Conservation (phyloP, 192 early-diverging fungal species). For the Phlyctochytrium bullatum region DNA sequence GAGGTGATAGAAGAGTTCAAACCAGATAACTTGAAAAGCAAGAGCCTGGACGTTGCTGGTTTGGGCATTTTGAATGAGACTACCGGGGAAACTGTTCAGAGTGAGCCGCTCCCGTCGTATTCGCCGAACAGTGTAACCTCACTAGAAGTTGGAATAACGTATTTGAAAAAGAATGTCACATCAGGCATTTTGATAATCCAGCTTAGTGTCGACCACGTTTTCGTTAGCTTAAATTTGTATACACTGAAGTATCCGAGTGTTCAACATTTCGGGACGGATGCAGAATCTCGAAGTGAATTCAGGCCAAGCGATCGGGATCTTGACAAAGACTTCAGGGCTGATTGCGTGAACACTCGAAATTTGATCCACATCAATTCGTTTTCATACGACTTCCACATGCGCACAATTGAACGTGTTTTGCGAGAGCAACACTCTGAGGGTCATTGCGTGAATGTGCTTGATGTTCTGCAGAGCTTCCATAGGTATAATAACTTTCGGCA, state of each 20-base stretch:
- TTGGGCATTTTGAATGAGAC: conserved; percentile 1
- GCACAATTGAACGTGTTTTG: conserved; percentile 40
- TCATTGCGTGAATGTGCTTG: conserved; percentile 19
- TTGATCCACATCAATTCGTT: conserved; percentile 33
- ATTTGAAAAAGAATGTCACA: conserved; percentile 23
- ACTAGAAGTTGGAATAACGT: conserved; percentile 32
- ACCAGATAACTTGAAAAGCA: neutral
- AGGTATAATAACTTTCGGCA: conserved; percentile 37
- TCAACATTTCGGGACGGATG: neutral
- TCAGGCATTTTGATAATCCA: conserved; percentile 41
- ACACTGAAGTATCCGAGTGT: conserved; percentile 30
- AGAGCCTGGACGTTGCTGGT: conserved; percentile 5
- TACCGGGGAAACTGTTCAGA: neutral
- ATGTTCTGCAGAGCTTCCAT: conserved; percentile 39
- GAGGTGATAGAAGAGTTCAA: conserved; percentile 15
- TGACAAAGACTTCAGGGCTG: conserved; percentile 30
- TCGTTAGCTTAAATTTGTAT: conserved; percentile 46
- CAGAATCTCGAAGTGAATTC: neutral
- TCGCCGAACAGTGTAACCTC: conserved; percentile 17
- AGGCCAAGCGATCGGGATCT: neutral
- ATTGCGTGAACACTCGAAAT: conserved; percentile 31
- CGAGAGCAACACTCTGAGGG: conserved; percentile 14
- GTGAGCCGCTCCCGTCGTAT: conserved; percentile 19
- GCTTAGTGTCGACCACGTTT: conserved; percentile 43
- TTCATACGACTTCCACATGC: conserved; percentile 53